A percentile compares a stretch with the other conserved stretches of the same genome.
Evolutionary conservation across 495 filamentous ascomycete species (phyloP).

Genomic region (Penicillium arizonense): DNA sequence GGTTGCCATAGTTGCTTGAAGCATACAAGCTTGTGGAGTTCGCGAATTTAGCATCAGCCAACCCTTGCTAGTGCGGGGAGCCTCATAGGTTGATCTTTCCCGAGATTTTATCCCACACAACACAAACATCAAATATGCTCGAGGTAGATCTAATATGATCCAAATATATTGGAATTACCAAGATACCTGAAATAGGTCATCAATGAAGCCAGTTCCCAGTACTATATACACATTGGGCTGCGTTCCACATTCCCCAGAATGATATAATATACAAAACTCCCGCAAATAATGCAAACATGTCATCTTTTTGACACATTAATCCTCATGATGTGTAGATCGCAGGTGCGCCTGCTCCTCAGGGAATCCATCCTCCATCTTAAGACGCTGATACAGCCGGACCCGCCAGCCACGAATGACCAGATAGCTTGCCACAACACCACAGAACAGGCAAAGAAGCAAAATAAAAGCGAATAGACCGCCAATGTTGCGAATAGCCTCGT

Average conservation of each 20-base stretch:
- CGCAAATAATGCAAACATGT: slow-evolving; percentile 1
- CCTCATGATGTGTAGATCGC: slow-evolving; percentile 4
- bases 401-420: slow-evolving; percentile 29
- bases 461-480: slow-evolving; percentile 21
- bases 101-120: too few relatives aligned
- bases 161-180: too few relatives aligned
- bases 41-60: too few relatives aligned
- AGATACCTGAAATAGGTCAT: background rate
- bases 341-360: slow-evolving; percentile 17
- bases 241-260: background rate
- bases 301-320: slow-evolving; percentile 2
- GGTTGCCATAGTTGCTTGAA: too few relatives aligned
- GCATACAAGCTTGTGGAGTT: too few relatives aligned
- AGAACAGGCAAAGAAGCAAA: slow-evolving; percentile 20
- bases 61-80: too few relatives aligned
- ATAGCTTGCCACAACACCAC: slow-evolving; percentile 18
- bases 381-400: slow-evolving; percentile 24
- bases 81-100: too few relatives aligned
- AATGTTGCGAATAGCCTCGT: slow-evolving; percentile 20
- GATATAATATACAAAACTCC: slow-evolving; percentile 3
- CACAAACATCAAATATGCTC: too few relatives aligned
- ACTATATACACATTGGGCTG: slow-evolving; percentile 5
- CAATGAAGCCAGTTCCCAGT: background rate
- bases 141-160: too few relatives aligned
- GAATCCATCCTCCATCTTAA: slow-evolving; percentile 9